Evolutionary conservation across 805 yeast species (phyloP), one percentile per base, ranked within the genome.

Genomic region (Wickerhamomyces pijperi): DNA sequence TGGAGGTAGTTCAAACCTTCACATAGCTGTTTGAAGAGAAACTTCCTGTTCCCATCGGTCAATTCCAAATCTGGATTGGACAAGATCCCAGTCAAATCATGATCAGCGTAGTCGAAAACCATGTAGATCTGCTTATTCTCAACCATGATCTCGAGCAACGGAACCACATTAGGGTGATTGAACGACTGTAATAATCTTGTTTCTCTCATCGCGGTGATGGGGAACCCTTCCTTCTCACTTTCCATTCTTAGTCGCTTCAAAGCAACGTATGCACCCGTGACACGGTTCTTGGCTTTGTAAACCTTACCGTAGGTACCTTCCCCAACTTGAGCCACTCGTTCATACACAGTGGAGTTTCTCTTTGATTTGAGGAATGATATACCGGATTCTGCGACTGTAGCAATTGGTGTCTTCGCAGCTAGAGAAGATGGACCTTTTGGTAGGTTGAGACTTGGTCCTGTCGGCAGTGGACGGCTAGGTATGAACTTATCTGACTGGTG

Each of bases 251-350:
- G 65, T 47, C 80, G 72, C 56, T 92, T 92, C 53, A 92, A 64
- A 1, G 98, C 98, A n/a, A 87, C 92, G 46, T 71, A 63, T 42
- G 73, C 76, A 2, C 74, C 69, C 0, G 95, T 84, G 5, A 74
- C 63, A 14, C 62, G 61, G 55, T 92, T 87, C 36, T 65, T 67
- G 0, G 96, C 95, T 54, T 87, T 86, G 63, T 82, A 87, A 17
- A 92, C 99, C 56, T 85, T 87, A 16, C 98, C 98, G 58, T 92
- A 92, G 0, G 97, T 92, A 9, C 98, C 98, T 60, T 92, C 97
- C n/a, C 98, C 98, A 5, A 92, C 97, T 55, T 92, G 97, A 32
- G 74, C 70, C 1, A 84, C 74, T 39, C 88, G 66, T 46, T 80
- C 79, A 56, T 82, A 86, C 3, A 64, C 50, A 0, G 56, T 46